Conservation (phyloP, 2,329 filamentous ascomycete species). For the Microdochium paspali region DNA sequence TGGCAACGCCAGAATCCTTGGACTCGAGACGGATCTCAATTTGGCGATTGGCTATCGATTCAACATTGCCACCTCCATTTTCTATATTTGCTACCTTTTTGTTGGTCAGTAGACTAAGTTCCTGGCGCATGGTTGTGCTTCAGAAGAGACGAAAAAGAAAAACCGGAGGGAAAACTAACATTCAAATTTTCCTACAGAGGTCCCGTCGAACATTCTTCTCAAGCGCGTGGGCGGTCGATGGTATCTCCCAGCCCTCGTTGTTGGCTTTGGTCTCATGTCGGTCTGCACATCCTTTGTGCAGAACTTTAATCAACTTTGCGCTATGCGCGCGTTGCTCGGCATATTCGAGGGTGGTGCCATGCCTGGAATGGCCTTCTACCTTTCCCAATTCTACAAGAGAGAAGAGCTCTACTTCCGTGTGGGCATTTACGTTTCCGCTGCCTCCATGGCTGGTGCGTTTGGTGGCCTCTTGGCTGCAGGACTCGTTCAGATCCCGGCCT, state of each 20-base stretch:
- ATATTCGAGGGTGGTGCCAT: constrained; percentile 48
- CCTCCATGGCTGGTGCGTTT: constrained; percentile 46
- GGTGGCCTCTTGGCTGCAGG: constrained; percentile 46
- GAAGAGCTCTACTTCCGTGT: constrained; percentile 45
- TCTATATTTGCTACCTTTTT: constrained; percentile 47
- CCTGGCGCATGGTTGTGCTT: background rate
- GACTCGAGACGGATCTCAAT: constrained; percentile 36
- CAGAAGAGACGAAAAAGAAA: background rate
- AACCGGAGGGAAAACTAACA: background rate
- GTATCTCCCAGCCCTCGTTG: constrained; percentile 43
- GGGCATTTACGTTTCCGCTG: constrained; percentile 45
- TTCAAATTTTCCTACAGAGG: constrained; percentile 16
- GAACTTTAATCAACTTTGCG: constrained; percentile 34
- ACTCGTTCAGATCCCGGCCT: constrained; percentile 38
- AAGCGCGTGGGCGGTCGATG: constrained; percentile 42
- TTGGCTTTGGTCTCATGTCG: constrained; percentile 45
- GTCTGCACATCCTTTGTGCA: constrained; percentile 43
- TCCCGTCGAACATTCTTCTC: constrained; percentile 45
- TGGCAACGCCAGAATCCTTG: constrained; percentile 47
- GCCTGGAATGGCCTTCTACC: constrained; percentile 47
- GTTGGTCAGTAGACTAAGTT: constrained; percentile 20
- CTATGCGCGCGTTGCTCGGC: constrained; percentile 37
- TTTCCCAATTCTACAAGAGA: constrained; percentile 46
- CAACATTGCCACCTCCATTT: constrained; percentile 48
- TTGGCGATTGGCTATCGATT: constrained; percentile 35